phyloP scores from a whole-genome alignment of 1,284 basidiomycete genomes.

The Inonotus obliquus region DNA sequence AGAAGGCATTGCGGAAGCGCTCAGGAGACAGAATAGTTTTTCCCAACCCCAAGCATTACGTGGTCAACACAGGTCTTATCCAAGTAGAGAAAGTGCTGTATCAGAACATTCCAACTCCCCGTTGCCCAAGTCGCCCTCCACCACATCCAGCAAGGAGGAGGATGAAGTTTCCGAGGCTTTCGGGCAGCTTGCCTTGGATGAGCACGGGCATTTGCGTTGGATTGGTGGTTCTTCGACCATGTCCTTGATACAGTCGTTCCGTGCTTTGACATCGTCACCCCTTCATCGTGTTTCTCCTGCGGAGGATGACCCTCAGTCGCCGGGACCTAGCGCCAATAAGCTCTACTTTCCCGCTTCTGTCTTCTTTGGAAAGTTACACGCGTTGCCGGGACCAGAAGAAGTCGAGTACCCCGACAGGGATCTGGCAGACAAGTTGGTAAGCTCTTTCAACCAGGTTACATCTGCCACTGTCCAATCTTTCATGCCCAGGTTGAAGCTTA shows the following conservation, averaged over 20 bases:
- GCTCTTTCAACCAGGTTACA: conserved; percentile 17
- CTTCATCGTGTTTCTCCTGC: conserved; percentile 74
- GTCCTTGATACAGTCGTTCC: conserved; percentile 86
- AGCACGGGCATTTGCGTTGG: conserved; percentile 88
- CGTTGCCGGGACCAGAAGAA: conserved; percentile 78
- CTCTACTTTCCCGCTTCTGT: conserved; percentile 86
- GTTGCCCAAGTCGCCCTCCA: conserved; percentile 15
- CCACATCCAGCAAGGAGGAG: conserved; percentile 49
- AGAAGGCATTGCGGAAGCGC: conserved; percentile 30
- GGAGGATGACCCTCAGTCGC: conserved; percentile 74
- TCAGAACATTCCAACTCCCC: conserved; percentile 21
- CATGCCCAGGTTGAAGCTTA: conserved; percentile 71
- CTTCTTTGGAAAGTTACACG: conserved; percentile 82
- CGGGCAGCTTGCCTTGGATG: conserved; percentile 82
- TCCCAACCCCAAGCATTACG: background rate
- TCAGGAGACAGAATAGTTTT: conserved; percentile 8
- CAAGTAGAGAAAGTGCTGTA: conserved; percentile 27
- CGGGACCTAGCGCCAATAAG: conserved; percentile 73
- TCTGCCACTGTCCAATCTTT: conserved; percentile 19
- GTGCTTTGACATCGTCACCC: conserved; percentile 65
- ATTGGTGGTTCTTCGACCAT: conserved; percentile 89
- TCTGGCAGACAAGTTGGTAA: conserved; percentile 76
- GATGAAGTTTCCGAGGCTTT: conserved; percentile 75
- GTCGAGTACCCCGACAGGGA: conserved; percentile 83
- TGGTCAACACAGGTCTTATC: background rate